Percentiles rank a stretch among this genome's conserved stretches.
Conservation (phyloP, 2,329 filamentous ascomycete species). For the Fusarium cyanostomum region DNA sequence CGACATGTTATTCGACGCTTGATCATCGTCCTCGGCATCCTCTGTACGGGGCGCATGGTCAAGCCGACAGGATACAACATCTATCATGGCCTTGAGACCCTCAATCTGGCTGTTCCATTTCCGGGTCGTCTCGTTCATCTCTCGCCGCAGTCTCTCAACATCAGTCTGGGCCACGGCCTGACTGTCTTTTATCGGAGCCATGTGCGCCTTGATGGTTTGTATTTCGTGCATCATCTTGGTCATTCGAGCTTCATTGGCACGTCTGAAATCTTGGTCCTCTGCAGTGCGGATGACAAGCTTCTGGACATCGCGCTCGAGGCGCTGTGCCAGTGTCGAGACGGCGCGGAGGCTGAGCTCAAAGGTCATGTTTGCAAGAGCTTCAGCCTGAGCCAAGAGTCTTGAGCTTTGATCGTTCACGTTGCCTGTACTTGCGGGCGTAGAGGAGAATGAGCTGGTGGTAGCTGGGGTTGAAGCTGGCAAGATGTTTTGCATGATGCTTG, state of each 20-base stretch:
- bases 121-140: slow-evolving; percentile 29
- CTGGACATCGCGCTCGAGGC: slow-evolving; percentile 45
- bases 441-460: background rate
- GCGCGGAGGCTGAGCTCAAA: slow-evolving; percentile 49
- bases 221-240: slow-evolving; percentile 46
- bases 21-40: slow-evolving; percentile 24
- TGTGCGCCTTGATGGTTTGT: slow-evolving; percentile 42
- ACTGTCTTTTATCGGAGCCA: slow-evolving; percentile 23
- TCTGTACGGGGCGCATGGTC: slow-evolving; percentile 33
- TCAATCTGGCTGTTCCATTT: slow-evolving; percentile 38
- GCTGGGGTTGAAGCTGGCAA: background rate
- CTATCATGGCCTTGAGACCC: slow-evolving; percentile 36
- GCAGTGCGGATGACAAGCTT: slow-evolving; percentile 40
- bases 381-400: slow-evolving; percentile 41
- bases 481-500: background rate
- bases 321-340: slow-evolving; percentile 41
- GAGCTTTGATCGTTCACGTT: background rate
- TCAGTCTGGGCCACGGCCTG: slow-evolving; percentile 18
- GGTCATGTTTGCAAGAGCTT: slow-evolving; percentile 50
- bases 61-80: slow-evolving; percentile 36
- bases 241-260: slow-evolving; percentile 44
- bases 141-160: slow-evolving; percentile 31
- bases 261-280: slow-evolving; percentile 44
- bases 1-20: background rate
- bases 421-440: background rate